Evolutionary conservation across 129 eudicot species (phyloP).

Genomic region (Lactuca saligna): DNA sequence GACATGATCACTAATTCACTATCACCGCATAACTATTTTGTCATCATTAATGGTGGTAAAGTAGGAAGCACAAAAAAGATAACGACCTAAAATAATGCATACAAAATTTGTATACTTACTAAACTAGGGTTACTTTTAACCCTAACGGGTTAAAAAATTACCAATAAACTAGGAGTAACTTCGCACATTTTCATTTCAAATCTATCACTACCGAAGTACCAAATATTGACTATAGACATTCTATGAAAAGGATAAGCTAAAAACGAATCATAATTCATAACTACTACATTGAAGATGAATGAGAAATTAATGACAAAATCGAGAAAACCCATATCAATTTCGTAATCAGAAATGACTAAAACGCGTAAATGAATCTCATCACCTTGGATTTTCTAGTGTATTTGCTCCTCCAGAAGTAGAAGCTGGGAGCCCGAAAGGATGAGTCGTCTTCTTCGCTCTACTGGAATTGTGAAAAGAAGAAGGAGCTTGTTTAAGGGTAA

Average conservation of each 20-base stretch:
- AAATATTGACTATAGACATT: neutral
- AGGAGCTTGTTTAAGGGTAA: constrained; percentile 72
- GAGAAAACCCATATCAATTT: neutral
- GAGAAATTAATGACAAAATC: constrained; percentile 2
- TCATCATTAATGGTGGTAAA: constrained; percentile 27
- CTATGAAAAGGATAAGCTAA: too few relatives aligned
- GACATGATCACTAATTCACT: constrained; percentile 9
- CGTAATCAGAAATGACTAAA: neutral
- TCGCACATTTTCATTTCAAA: neutral
- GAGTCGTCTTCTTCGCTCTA: constrained; percentile 19
- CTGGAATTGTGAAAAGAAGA: constrained; percentile 39
- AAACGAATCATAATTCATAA: neutral
- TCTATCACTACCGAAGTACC: neutral
- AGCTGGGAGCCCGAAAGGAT: constrained; percentile 26
- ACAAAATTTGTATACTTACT: neutral
- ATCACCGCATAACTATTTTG: constrained; percentile 16
- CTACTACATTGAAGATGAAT: neutral
- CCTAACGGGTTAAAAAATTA: neutral
- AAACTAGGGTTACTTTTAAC: constrained; percentile 11
- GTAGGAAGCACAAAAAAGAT: constrained; percentile 25
- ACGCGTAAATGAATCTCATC: neutral
- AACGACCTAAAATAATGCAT: neutral
- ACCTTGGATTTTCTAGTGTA: constrained; percentile 68
- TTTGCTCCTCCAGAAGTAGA: constrained; percentile 42
- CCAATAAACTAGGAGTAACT: neutral